Base-by-base conservation (phyloP, 2,329 filamentous ascomycete genomes). In the Pseudogymnoascus sp. region DNA sequence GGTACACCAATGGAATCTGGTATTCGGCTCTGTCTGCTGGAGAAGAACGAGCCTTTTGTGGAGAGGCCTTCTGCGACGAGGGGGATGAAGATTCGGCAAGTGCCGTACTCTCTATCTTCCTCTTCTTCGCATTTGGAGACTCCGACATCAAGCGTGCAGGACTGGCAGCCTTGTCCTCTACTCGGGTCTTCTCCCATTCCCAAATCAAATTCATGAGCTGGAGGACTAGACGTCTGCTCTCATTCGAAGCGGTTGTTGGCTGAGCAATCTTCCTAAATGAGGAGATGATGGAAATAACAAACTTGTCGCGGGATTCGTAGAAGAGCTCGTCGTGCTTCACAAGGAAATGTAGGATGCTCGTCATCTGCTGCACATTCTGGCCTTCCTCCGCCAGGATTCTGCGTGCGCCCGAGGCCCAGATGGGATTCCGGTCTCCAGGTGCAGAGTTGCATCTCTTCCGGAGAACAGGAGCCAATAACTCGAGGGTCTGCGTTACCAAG, bases 321-420 rank as follows among this genome's bases (percentile, higher is more conserved):
- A 99, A 99, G 4, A 99, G 80, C 71, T 95, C 89, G 0, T 93
- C 90, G 73, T 99, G 93, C 64, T 90, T 86, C 37, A 97, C 93
- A 36, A 99, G 81, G 77, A 99, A 99, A 72, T 97, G 90, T 79
- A 97, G 98, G 70, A 99, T 98, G 78, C 90, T 95, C 62, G 92
- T 96, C 78, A 98, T 89, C 77, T 98, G 95, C 75, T 96, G 93
- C 57, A 93, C 83, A 71, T 99, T 99, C 67, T 95, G 91, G 25
- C 91, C 93, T 75, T 99, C 95, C 74, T 99, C 96, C 3, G 92
- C 88, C 21, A 99, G 79, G 28, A 99, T 96, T 63, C 93, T 91
- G 45, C 93, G 86, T 31, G 95, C 93, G 68, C 93, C 90, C 68
- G 92, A 87, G 6, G 93, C 91, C 95, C 93, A 99, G 10, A 92